Base-by-base conservation (phyloP, 2,329 filamentous ascomycete genomes). In the Aureobasidium sp. region DNA sequence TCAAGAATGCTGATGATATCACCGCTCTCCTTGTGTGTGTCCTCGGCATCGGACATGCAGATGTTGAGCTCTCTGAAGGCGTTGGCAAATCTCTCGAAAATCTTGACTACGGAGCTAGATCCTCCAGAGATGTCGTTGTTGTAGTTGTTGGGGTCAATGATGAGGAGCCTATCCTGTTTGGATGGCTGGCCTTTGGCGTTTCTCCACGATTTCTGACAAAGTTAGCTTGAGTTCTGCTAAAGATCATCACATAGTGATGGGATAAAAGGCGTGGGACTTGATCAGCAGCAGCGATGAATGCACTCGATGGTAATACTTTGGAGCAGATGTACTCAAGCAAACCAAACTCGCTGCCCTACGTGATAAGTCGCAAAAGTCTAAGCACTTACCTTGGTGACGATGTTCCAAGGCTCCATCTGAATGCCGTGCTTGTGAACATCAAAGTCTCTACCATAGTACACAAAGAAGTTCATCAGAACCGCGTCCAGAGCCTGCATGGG, bases 81-180 rank as follows among this genome's bases (percentile, higher is more conserved):
- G 2, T 85, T 76, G 1, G 82, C 77, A 72, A 99, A 97, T 14
- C 81, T 79, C n/a, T 78, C 71, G 66, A 90, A 77, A 53, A 97
- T 89, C 9, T 82, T 77, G 0, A 74, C 66, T 8, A 88, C 89
- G 66, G 90, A 88, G 49, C 79, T 82, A 0, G 91, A 94, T 11
- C 92, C 92, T 11, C 91, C 91, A 0, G 94, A 87, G 29, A 99
- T 94, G 70, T 99, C 94, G 72, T 97, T 97, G 29, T 81, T 77
- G 0, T 83, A 73, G 63, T 90, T 89, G 73, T 97, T 96, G 0
- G 94, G 94, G 70, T 99, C 94, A 63, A 96, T 88, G 68, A 99
- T 96, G 9, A 88, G 89, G 1, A 99, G 79, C 1, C 91, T 85
- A 56, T 87, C 80, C 15, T 73, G 74, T 68, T 86, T 86, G 68